Conservation (phyloP, 2,329 filamentous ascomycete species). For the Penicillium sp. region DNA sequence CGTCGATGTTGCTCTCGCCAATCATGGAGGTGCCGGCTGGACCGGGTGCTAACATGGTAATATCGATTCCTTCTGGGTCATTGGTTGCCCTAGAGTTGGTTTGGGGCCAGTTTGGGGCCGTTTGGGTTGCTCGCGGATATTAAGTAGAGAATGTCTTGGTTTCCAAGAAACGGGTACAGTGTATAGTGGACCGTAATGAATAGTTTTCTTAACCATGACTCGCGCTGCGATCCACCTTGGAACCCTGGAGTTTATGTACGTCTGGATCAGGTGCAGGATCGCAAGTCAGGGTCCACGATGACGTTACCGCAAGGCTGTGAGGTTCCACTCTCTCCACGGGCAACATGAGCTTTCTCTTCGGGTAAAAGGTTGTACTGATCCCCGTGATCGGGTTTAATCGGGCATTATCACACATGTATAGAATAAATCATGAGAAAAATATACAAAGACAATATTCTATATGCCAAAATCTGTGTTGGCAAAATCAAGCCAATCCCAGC, state of each 20-base stretch:
- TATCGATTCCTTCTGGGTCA: background rate
- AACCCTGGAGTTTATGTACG: too few species aligned
- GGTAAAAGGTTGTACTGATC: too few species aligned
- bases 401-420: background rate
- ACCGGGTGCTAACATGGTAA: constrained; percentile 9
- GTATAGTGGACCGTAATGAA: background rate
- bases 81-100: background rate
- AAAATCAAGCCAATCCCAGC: constrained; percentile 58
- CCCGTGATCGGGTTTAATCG: background rate
- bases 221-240: background rate
- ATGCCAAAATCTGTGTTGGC: constrained; percentile 31
- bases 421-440: background rate
- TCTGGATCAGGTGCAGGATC: background rate
- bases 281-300: background rate
- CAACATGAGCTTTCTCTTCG: background rate
- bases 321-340: background rate
- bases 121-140: background rate
- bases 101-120: background rate
- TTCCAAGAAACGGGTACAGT: background rate
- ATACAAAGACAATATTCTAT: constrained; percentile 5
- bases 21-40: constrained; percentile 15
- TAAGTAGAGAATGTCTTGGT: too few species aligned
- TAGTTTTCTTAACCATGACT: background rate
- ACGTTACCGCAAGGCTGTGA: background rate
- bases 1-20: constrained; percentile 14